A percentile compares a stretch with the other conserved stretches of the same genome.
Conservation (phyloP, 306 rosid species). For the Pyrus communis region DNA sequence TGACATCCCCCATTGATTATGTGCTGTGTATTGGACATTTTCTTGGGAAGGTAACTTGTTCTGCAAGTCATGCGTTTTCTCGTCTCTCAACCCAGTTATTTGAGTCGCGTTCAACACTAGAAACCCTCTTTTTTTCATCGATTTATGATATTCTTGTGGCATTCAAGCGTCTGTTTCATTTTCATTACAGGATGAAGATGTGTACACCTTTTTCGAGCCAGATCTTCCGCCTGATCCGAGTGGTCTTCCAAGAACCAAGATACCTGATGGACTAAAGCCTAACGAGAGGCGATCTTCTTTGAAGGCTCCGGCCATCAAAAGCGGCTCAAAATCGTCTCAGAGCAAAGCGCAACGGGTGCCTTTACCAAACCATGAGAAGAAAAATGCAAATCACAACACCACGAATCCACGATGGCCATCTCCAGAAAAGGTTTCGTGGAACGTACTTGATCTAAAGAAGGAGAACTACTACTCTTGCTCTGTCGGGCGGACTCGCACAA, state of each 20-base stretch:
- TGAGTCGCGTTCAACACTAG: background rate
- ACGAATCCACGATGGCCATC: slow-evolving; percentile 33
- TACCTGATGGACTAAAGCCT: slow-evolving; percentile 45
- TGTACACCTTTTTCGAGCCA: slow-evolving; percentile 87
- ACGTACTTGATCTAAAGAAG: slow-evolving; percentile 80
- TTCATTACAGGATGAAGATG: slow-evolving; percentile 79
- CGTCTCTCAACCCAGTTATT: background rate
- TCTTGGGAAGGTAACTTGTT: slow-evolving; percentile 69
- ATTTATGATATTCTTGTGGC: background rate
- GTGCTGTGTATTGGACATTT: slow-evolving; percentile 91
- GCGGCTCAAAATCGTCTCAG: slow-evolving; percentile 46
- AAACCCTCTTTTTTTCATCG: background rate
- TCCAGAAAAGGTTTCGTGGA: slow-evolving; percentile 79
- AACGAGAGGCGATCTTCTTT: slow-evolving; percentile 46
- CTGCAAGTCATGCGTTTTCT: background rate
- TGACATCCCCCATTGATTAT: slow-evolving; percentile 85
- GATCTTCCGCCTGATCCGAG: slow-evolving; percentile 48
- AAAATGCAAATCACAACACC: slow-evolving; percentile 32
- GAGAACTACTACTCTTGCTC: slow-evolving; percentile 95
- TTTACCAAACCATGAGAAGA: slow-evolving; percentile 43
- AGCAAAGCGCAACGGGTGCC: slow-evolving; percentile 29
- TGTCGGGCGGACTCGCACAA: slow-evolving; percentile 66
- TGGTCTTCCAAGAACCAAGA: slow-evolving; percentile 46
- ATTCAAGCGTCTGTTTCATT: background rate
- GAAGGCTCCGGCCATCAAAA: slow-evolving; percentile 42